These are phyloP conservation scores for Pseudopyrenochaeta lycopersici DNA, from an alignment of 2,329 filamentous ascomycete species.

Conservation along the genomic window DNA sequence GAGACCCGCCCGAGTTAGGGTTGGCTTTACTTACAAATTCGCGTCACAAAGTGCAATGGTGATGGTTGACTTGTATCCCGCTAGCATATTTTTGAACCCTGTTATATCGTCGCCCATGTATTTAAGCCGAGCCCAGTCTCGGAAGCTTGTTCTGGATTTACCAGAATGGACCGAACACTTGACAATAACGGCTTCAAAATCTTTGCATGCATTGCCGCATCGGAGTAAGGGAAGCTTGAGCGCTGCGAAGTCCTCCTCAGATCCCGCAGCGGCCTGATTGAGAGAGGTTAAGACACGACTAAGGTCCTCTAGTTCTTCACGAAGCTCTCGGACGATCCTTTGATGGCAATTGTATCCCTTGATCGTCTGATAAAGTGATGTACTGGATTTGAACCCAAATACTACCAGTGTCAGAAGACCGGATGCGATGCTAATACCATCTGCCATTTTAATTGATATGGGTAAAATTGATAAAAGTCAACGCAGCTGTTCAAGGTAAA, in stretches of 20 bases:
- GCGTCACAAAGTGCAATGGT: constrained; percentile 52
- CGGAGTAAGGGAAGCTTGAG: constrained; percentile 51
- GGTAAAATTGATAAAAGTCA: too few relatives aligned
- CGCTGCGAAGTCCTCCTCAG: constrained; percentile 14
- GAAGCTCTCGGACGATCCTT: constrained; percentile 18
- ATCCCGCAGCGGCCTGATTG: constrained; percentile 9
- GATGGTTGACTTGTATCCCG: constrained; percentile 49
- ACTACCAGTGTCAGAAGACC: constrained; percentile 15
- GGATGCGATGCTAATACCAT: constrained; percentile 20
- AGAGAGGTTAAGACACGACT: constrained; percentile 15
- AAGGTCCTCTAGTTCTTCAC: constrained; percentile 17
- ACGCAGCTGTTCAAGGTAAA: too few relatives aligned
- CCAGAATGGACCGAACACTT: constrained; percentile 36
- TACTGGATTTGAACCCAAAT: constrained; percentile 18
- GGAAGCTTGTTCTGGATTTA: constrained; percentile 50
- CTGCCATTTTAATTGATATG: constrained; percentile 9
- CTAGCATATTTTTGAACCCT: constrained; percentile 51
- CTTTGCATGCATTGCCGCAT: constrained; percentile 55
- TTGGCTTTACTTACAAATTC: constrained; percentile 48
- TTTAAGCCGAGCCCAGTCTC: constrained; percentile 56
- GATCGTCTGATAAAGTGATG: constrained; percentile 16
- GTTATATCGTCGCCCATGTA: constrained; percentile 58
- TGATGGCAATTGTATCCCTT: constrained; percentile 17
- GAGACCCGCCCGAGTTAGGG: neutral
- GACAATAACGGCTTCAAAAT: constrained; percentile 52